These are phyloP conservation scores for Neoboletus subvelutipes DNA, from an alignment of 768 basidiomycete genomes.

Conservation along the genomic window DNA sequence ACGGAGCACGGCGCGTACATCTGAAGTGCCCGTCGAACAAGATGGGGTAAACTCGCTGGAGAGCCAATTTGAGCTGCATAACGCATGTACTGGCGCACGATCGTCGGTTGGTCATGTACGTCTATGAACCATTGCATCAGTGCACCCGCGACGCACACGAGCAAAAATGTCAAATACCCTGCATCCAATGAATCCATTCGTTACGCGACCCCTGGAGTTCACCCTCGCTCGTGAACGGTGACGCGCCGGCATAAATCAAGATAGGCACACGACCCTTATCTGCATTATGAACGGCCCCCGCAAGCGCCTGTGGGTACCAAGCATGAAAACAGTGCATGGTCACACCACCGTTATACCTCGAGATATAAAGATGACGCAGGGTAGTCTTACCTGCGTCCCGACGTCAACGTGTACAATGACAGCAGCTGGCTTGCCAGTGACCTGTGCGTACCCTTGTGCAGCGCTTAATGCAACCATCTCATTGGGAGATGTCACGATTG, in stretches of 20 bases:
- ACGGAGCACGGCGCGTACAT: conserved; percentile 41
- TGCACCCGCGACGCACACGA: background rate
- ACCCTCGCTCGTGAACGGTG: conserved; percentile 54
- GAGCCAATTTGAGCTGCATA: conserved; percentile 59
- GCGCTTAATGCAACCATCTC: conserved; percentile 76
- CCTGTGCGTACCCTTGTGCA: conserved; percentile 70
- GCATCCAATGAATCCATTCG: conserved; percentile 73
- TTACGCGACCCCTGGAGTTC: conserved; percentile 65
- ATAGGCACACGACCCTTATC: conserved; percentile 60
- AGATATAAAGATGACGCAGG: background rate
- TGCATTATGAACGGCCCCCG: conserved; percentile 72
- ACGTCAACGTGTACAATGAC: conserved; percentile 77
- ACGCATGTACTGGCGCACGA: conserved; percentile 76
- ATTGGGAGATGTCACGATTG: conserved; percentile 67
- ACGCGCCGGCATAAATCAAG: conserved; percentile 70
- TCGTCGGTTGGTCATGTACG: conserved; percentile 66
- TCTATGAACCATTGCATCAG: conserved; percentile 38
- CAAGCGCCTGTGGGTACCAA: conserved; percentile 48
- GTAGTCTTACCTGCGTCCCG: conserved; percentile 53
- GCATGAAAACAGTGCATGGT: background rate
- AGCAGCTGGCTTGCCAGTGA: conserved; percentile 63
- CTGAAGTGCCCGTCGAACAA: conserved; percentile 59
- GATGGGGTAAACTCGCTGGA: conserved; percentile 49
- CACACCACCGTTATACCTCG: background rate
- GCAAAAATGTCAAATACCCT: conserved; percentile 42